Conservation (phyloP, 129 eudicot genomes). For the Flaveria ramosissima region DNA sequence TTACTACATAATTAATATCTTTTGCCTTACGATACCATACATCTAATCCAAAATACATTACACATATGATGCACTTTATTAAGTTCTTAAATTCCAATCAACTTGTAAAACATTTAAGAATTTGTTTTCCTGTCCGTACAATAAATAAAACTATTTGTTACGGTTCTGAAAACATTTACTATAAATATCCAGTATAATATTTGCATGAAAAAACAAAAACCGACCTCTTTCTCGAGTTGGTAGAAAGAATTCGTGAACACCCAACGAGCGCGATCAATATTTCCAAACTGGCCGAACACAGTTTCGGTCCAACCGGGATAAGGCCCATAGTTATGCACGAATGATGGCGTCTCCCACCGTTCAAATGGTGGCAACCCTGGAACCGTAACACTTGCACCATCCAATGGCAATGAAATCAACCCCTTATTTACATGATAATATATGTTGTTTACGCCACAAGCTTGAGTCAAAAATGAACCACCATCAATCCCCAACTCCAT, state of each 20-base stretch:
- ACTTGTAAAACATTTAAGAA: too few species aligned
- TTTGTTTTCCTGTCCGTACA: too few species aligned
- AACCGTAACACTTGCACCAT: constrained; percentile 18
- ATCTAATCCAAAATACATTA: too few species aligned
- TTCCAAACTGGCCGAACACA: constrained; percentile 30
- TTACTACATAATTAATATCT: too few species aligned
- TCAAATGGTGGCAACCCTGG: constrained; percentile 43
- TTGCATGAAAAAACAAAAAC: background rate
- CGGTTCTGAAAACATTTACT: too few species aligned
- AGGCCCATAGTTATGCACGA: constrained; percentile 28
- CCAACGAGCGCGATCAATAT: constrained; percentile 39
- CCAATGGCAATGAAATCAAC: constrained; percentile 20
- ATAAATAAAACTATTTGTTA: too few species aligned
- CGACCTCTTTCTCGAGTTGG: constrained; percentile 47
- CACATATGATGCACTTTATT: too few species aligned
- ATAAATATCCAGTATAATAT: too few species aligned
- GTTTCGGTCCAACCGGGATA: constrained; percentile 26
- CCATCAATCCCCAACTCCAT: constrained; percentile 32
- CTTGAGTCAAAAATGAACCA: constrained; percentile 51
- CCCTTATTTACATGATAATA: constrained; percentile 45
- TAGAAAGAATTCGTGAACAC: constrained; percentile 35
- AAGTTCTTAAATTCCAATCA: too few species aligned
- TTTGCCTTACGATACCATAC: too few species aligned
- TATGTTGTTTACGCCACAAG: constrained; percentile 45
- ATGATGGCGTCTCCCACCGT: constrained; percentile 45